Evolutionary conservation across 805 yeast genomes (phyloP).

Genomic region (Pichia manshurica): DNA sequence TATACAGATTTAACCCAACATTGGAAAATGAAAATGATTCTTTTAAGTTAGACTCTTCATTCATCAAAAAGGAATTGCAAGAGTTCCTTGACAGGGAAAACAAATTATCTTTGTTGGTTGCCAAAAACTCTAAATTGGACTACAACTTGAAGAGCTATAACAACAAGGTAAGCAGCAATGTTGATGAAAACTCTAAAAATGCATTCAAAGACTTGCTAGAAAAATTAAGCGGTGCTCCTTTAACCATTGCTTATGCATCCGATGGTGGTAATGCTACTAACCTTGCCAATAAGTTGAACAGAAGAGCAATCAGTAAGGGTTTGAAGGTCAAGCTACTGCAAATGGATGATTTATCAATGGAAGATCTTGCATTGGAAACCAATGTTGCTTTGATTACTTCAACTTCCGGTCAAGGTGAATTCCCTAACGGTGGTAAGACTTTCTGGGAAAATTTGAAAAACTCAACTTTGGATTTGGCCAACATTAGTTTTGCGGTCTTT

Average conservation of each 20-base stretch:
- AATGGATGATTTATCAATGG: slow-evolving; percentile 67
- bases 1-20: slow-evolving; percentile 77
- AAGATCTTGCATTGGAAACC: slow-evolving; percentile 65
- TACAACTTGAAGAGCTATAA: slow-evolving; percentile 68
- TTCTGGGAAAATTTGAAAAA: slow-evolving; percentile 71
- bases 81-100: slow-evolving; percentile 87
- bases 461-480: slow-evolving; percentile 59
- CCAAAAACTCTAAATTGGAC: slow-evolving; percentile 67
- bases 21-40: slow-evolving; percentile 40
- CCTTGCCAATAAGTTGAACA: slow-evolving; percentile 70
- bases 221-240: slow-evolving; percentile 88
- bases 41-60: slow-evolving; percentile 81
- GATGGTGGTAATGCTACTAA: slow-evolving; percentile 88
- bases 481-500: slow-evolving; percentile 55
- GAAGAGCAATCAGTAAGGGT: slow-evolving; percentile 77
- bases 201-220: slow-evolving; percentile 75
- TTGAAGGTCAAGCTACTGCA: slow-evolving; percentile 59
- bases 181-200: slow-evolving; percentile 53
- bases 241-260: slow-evolving; percentile 80
- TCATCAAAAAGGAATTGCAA: slow-evolving; percentile 67
- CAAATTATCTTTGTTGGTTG: slow-evolving; percentile 69
- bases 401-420: slow-evolving; percentile 84
- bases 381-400: slow-evolving; percentile 66
- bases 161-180: slow-evolving; percentile 51
- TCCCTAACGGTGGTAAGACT: slow-evolving; percentile 74